Base-by-base conservation (phyloP, 768 basidiomycete genomes). In the Multifurca ochricompacta region DNA sequence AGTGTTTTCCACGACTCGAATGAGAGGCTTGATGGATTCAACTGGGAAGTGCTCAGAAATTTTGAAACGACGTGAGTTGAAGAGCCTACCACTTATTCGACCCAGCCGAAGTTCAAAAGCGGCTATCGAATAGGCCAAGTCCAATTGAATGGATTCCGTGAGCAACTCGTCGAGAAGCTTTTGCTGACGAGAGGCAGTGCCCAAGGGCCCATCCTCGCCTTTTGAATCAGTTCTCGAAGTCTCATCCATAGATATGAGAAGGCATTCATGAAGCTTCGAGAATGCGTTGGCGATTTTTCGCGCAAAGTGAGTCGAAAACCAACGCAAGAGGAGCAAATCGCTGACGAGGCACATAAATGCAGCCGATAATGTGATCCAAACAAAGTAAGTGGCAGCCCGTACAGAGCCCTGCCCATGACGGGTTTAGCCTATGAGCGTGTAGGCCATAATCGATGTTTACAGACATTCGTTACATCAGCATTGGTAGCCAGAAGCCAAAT, bases 51-150 rank as follows among this genome's bases (percentile, higher is more conserved):
- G 30, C 10, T 65, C 30, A 51, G 53, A 48, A 30, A 49, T 14
- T 19, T 14, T 51, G 16, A 4, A 41, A n/a, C 14, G 25, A 14
- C 14, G 34, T 4, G 28, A 18, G 16, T 5, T 46, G 13, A 49
- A 14, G 32, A 18, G 48, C 69, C 55, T 58, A 77, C 76, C 68
- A 43, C 70, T 69, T 31, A 77, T 62, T 19, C 75, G 69, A 21
- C 75, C 74, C 6, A 76, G 55, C 6, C 75, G 70, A 28, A 76
- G 63, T 48, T 78, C 76, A 46, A 78, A 76, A 3, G 70, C 67
- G 10, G 76, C 74, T 54, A 74, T 74, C 3, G 70, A 70, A 56
- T 77, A 76, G 19, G 67, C 64, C 36, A 69, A 60, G 53, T 75
- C 72, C 34, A 78, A 63, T 25, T 66, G 66, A 31, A 73, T 64